These are phyloP conservation scores for Lignosus rhinocerotis DNA, from an alignment of 1,284 basidiomycete species.

Conservation along the genomic window DNA sequence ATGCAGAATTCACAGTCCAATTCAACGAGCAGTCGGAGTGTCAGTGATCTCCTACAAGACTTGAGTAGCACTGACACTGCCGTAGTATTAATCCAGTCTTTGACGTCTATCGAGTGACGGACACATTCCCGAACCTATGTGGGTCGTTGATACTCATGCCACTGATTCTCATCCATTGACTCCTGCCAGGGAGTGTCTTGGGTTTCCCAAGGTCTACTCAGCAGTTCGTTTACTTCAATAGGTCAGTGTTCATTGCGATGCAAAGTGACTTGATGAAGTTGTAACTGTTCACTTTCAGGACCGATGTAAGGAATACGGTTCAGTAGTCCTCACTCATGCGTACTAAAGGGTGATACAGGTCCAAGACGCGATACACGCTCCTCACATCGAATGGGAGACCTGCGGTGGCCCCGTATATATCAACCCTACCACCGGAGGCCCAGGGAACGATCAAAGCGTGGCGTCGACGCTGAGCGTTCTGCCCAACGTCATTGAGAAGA, in stretches of 20 bases:
- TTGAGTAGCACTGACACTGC: not conserved
- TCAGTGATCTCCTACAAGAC: conserved; percentile 29
- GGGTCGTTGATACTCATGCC: conserved; percentile 1
- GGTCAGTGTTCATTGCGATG: conserved; percentile 21
- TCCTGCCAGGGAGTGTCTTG: conserved; percentile 48
- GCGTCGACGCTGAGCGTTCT: conserved; percentile 41
- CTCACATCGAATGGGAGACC: conserved; percentile 51
- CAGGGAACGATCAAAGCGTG: conserved; percentile 36
- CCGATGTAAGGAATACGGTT: conserved; percentile 37
- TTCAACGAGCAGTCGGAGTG: conserved; percentile 38
- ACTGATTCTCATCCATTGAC: conserved; percentile 25
- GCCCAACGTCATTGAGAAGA: conserved; percentile 43
- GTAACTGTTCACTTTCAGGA: conserved; percentile 24
- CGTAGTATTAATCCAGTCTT: conserved; percentile 59
- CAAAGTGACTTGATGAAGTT: conserved; percentile 16
- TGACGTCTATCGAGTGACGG: conserved; percentile 41
- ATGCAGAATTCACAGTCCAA: conserved; percentile 47
- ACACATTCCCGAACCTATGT: conserved; percentile 38
- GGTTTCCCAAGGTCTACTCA: conserved; percentile 58
- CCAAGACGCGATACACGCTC: conserved; percentile 61
- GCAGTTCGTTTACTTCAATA: conserved; percentile 45
- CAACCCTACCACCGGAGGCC: conserved; percentile 35
- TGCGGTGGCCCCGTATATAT: conserved; percentile 51
- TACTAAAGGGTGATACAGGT: conserved; percentile 35
- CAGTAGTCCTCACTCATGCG: not conserved